phyloP scores from a whole-genome alignment of 2,329 filamentous ascomycete genomes.

The Arthrobotrys megalospora region DNA sequence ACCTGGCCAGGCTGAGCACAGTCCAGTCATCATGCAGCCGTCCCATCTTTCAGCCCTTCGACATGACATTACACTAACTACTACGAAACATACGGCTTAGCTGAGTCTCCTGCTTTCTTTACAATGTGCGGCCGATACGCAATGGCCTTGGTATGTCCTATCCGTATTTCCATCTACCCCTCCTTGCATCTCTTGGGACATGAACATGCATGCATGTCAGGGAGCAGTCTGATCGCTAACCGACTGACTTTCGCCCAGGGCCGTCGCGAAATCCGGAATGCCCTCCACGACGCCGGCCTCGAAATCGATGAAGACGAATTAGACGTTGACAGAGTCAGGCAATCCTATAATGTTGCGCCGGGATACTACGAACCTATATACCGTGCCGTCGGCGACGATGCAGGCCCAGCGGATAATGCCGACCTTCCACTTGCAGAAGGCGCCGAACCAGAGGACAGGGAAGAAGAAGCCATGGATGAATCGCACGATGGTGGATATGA shows the following conservation, averaged over 20 bases:
- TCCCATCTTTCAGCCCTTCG: slow-evolving; percentile 1
- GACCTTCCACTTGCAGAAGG: slow-evolving; percentile 63
- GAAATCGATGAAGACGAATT: slow-evolving; percentile 57
- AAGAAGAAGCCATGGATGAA: slow-evolving; percentile 57
- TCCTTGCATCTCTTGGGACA: not conserved
- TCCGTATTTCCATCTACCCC: not conserved
- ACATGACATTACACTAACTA: not conserved
- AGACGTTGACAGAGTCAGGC: slow-evolving; percentile 69
- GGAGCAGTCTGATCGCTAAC: not conserved
- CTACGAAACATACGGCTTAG: not conserved
- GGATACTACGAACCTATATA: slow-evolving; percentile 89
- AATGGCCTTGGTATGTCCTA: slow-evolving; percentile 57
- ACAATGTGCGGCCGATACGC: slow-evolving; percentile 61
- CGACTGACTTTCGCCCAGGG: slow-evolving; percentile 20
- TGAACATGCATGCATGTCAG: not conserved
- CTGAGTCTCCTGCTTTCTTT: not conserved
- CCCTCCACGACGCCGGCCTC: slow-evolving; percentile 51
- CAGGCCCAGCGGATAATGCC: slow-evolving; percentile 67
- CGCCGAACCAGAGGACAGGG: slow-evolving; percentile 61
- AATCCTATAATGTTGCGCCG: slow-evolving; percentile 93
- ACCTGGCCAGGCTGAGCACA: not conserved
- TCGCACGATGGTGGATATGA: slow-evolving; percentile 35
- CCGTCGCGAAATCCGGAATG: slow-evolving; percentile 59
- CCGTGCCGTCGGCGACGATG: slow-evolving; percentile 76
- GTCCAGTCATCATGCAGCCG: not conserved